Base-by-base conservation (phyloP, 805 yeast species). In the Zygoascus bituminiphila region DNA sequence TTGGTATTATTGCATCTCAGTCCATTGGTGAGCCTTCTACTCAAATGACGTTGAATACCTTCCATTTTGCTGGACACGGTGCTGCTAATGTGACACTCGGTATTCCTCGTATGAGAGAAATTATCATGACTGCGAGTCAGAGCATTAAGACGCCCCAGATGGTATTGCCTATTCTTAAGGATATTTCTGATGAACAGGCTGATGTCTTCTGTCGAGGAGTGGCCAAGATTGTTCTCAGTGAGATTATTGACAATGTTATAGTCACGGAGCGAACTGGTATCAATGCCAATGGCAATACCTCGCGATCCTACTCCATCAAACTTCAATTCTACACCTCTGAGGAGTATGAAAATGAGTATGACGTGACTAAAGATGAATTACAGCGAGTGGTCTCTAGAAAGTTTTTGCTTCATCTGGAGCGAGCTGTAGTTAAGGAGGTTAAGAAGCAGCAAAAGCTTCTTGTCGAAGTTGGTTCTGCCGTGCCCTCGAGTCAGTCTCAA, bases 51-150 rank as follows among this genome's bases (percentile, higher is more conserved):
- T 78, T 87, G 62, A 87, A 87, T 67, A 87, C 96, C 42, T 87
- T 87, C 87, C 96, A 93, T 74, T 93, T 93, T 63, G 99, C 99
- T 60, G 99, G 99, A 67, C 98, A 94, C 72, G 99, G 99, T 80
- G 99, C 98, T 50, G 98, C 98, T 42, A 93, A 93, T 70, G 99
- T 93, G 55, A 93, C 99, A 0, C 76, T 93, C 61, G 99, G 99
- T 84, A 93, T 93, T 64, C 99, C 99, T 38, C 96, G 99, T 79
- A 82, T 93, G 87, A 84, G 99, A 79, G 99, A 93, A 77, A 93
- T 93, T 68, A 88, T 93, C 65, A 93, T 93, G 99, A 94, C 99
- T 10, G 99, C 99, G 19, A 87, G 96, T 51, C 81, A 96, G 20
- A 71, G 84, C 43, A 93, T 93, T 62, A 87, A 88, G 73, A 93